A percentile compares a stretch with the other conserved stretches of the same genome.
Conservation (phyloP, 306 rosid genomes). For the Dalbergia cochinchinensis region DNA sequence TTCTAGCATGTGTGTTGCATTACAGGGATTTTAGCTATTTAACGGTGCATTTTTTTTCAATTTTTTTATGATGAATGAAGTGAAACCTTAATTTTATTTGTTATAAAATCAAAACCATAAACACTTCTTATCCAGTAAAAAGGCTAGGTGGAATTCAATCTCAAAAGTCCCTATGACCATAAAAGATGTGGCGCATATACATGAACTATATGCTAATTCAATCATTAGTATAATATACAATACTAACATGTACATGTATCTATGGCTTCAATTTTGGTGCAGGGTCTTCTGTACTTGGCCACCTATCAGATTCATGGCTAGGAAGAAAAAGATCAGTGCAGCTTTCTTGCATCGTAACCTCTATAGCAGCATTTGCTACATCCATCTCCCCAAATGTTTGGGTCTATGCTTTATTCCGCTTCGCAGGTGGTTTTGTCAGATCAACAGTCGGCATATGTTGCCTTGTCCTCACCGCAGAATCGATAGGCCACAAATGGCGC, state of each 20-base stretch:
- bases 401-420: slow-evolving; percentile 46
- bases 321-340: slow-evolving; percentile 47
- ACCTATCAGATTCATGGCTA: slow-evolving; percentile 42
- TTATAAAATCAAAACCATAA: not conserved
- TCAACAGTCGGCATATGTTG: slow-evolving; percentile 49
- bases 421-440: slow-evolving; percentile 43
- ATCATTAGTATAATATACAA: not conserved
- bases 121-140: not conserved
- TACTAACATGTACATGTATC: not conserved
- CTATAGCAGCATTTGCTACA: slow-evolving; percentile 43
- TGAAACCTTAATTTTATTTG: too few relatives aligned
- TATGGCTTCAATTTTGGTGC: slow-evolving; percentile 14
- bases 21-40: not conserved
- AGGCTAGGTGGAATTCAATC: not conserved
- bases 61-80: too few relatives aligned
- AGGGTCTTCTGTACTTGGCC: slow-evolving; percentile 49
- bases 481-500: slow-evolving; percentile 41
- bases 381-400: slow-evolving; percentile 44
- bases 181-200: not conserved
- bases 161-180: not conserved
- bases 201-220: not conserved
- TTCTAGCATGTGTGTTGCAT: not conserved
- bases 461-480: slow-evolving; percentile 48
- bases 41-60: too few relatives aligned
- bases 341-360: slow-evolving; percentile 45